A percentile compares a stretch with the other conserved stretches of the same genome.
phyloP scores from a whole-genome alignment of 352 stramenopile genomes.

The Phytophthora boehmeriae region DNA sequence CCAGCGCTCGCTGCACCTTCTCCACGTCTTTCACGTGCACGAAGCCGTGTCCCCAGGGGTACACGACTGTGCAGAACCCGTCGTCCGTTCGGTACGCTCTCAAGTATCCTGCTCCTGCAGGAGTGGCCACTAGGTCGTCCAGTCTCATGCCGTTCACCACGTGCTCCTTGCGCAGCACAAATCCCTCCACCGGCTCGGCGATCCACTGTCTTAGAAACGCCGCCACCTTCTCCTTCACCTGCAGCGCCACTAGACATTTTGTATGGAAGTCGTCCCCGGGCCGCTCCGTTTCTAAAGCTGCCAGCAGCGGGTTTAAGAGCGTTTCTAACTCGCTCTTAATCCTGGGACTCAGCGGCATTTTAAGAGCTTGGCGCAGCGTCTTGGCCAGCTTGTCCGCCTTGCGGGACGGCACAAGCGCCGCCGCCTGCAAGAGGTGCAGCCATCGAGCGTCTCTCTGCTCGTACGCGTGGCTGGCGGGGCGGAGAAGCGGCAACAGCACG shows the following conservation, averaged over 20 bases:
- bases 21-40: constrained; percentile 64
- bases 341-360: constrained; percentile 44
- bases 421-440: constrained; percentile 71
- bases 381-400: constrained; percentile 56
- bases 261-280: constrained; percentile 5
- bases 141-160: constrained; percentile 63
- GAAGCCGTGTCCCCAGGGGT: constrained; percentile 77
- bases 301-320: constrained; percentile 35
- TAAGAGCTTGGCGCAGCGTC: constrained; percentile 52
- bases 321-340: constrained; percentile 40
- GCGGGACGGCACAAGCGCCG: constrained; percentile 65
- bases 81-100: constrained; percentile 62
- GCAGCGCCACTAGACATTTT: constrained; percentile 50
- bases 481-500: constrained; percentile 58
- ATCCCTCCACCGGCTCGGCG: constrained; percentile 70
- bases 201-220: constrained; percentile 74
- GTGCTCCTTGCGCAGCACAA: constrained; percentile 70
- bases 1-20: constrained; percentile 42
- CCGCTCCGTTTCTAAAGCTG: constrained; percentile 12
- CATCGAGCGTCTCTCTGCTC: constrained; percentile 68
- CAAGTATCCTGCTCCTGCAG: constrained; percentile 62
- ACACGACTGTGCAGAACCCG: constrained; percentile 71
- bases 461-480: constrained; percentile 53
- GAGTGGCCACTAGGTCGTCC: constrained; percentile 74
- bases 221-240: constrained; percentile 73